These are phyloP conservation scores for Litsea cubeba DNA, from an alignment of 164 flowering plant species.

Conservation along the genomic window DNA sequence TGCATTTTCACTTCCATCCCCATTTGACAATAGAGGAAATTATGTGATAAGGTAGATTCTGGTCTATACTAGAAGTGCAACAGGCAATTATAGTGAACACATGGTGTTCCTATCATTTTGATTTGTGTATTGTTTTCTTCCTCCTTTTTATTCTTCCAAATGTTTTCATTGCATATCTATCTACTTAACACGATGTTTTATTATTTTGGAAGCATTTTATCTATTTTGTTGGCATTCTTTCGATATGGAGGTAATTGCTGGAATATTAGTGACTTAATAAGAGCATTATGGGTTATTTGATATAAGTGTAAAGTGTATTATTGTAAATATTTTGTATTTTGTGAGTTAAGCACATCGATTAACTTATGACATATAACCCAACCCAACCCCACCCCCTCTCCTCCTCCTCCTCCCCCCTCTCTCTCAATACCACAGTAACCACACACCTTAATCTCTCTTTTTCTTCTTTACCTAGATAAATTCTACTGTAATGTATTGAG, in stretches of 20 bases:
- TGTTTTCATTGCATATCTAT: background rate
- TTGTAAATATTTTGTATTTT: too few species aligned
- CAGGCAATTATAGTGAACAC: background rate
- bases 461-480: background rate
- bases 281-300: too few species aligned
- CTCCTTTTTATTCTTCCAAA: background rate
- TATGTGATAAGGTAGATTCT: slow-evolving; percentile 79
- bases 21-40: slow-evolving; percentile 85
- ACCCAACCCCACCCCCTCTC: too few species aligned
- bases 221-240: background rate
- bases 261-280: background rate
- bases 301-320: too few species aligned
- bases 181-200: background rate
- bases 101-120: background rate
- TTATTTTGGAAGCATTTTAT: background rate
- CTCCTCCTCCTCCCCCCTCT: too few species aligned
- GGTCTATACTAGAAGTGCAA: background rate
- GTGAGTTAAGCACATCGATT: too few species aligned
- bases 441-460: too few species aligned
- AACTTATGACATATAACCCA: too few species aligned
- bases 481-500: background rate
- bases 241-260: background rate
- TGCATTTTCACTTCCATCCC: slow-evolving; percentile 77
- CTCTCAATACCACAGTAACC: too few species aligned
- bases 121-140: too few species aligned